Percentiles rank a stretch among this genome's conserved stretches.
phyloP scores from a whole-genome alignment of 495 filamentous ascomycete genomes.

The Rostrohypoxylon terebratum region DNA sequence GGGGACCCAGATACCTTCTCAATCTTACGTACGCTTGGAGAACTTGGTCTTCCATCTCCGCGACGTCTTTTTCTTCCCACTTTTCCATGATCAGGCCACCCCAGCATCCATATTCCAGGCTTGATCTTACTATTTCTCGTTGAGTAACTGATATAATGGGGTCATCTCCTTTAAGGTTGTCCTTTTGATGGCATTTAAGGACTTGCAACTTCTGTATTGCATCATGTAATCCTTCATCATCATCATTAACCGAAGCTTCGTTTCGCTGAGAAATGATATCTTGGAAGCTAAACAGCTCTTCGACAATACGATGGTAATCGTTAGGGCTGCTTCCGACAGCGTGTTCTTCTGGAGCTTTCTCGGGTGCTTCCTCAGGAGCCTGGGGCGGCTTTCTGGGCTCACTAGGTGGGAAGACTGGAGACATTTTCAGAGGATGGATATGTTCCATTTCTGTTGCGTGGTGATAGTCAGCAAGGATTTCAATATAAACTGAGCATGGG shows the following conservation, averaged over 20 bases:
- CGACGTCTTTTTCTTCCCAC: neutral
- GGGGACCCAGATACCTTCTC: neutral
- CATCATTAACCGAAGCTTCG: neutral
- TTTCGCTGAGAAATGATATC: conserved; percentile 18
- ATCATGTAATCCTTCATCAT: neutral
- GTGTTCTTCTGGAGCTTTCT: neutral
- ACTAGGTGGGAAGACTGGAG: neutral
- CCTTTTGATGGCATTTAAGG: conserved; percentile 12
- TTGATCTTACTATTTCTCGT: conserved; percentile 21
- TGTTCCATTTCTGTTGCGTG: neutral
- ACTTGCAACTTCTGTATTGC: conserved; percentile 17
- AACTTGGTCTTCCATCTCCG: conserved; percentile 9
- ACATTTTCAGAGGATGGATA: neutral
- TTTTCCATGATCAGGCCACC: neutral
- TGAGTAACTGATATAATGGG: neutral
- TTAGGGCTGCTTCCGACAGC: neutral
- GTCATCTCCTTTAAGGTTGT: neutral
- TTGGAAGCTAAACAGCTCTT: conserved; percentile 20
- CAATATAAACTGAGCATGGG: neutral
- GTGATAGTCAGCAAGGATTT: neutral
- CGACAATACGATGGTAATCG: neutral
- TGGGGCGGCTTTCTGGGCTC: neutral
- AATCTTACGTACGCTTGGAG: conserved; percentile 15
- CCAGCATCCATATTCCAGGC: conserved; percentile 10
- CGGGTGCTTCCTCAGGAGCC: neutral